Percentiles rank a stretch among this genome's conserved stretches.
phyloP scores from a whole-genome alignment of 306 rosid species.

The Pueraria montana region DNA sequence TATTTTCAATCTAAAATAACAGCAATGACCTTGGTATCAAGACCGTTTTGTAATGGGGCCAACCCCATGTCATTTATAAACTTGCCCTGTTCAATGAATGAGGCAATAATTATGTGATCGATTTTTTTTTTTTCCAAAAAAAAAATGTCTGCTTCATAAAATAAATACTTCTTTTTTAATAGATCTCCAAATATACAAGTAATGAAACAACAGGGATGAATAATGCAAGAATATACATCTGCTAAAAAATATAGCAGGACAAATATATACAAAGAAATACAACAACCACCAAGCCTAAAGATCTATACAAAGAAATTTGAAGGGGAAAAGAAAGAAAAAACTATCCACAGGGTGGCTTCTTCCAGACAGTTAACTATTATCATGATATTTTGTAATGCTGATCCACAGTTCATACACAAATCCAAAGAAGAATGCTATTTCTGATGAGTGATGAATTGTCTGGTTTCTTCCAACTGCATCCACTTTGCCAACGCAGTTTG shows the following conservation, averaged over 20 bases:
- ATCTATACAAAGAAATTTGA: constrained; percentile 25
- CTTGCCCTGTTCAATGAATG: constrained; percentile 9
- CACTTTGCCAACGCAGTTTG: neutral
- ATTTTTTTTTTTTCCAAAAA: neutral
- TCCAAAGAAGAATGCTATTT: constrained; percentile 23
- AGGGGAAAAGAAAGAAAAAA: neutral
- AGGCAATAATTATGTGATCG: constrained; percentile 25
- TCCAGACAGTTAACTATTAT: constrained; percentile 11
- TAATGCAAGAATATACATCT: constrained; percentile 34
- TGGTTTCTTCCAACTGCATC: constrained; percentile 24
- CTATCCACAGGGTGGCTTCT: constrained; percentile 17
- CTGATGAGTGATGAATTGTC: constrained; percentile 9
- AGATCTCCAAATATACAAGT: constrained; percentile 30
- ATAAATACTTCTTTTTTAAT: constrained; percentile 5
- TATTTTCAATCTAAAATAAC: neutral
- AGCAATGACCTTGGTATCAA: neutral
- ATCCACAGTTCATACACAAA: constrained; percentile 35
- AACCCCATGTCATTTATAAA: constrained; percentile 8
- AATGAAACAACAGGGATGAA: constrained; percentile 16
- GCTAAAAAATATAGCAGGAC: constrained; percentile 3
- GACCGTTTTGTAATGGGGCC: neutral
- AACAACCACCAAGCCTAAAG: constrained; percentile 17
- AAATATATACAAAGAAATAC: constrained; percentile 26
- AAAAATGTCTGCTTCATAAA: neutral
- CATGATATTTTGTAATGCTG: constrained; percentile 17